Evolutionary conservation across 345 rosid genomes (phyloP), one percentile per base, ranked within the genome.

Genomic region (Turritis glabra): DNA sequence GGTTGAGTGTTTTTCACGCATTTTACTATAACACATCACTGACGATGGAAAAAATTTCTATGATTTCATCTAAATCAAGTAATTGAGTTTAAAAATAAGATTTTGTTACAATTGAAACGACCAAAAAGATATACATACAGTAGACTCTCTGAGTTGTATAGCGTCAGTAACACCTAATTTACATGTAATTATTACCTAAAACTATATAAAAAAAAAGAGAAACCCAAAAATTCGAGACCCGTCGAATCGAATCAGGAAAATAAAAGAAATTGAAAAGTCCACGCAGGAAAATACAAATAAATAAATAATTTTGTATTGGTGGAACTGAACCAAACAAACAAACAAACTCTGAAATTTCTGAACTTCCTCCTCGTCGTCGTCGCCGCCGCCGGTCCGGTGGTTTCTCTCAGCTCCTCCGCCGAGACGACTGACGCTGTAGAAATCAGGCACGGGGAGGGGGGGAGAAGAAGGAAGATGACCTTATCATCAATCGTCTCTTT

Each of bases 291-390:
- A 5, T 15, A 46, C 29, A 15, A 64, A 48, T 11, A 54, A 73
- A 44, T 23, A 22, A 65, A n/a, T 40, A 41, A 27, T 14, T 9
- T 5, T 7, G 70, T 67, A 68, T 53, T 69, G 55, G 65, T 62
- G 11, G 44, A 61, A 62, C 29, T 54, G 71, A 70, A 14, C 11
- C n/a, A 41, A 41, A 40, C 7, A 1, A 41, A 41, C 38, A 35
- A 76, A 71, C 76, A 70, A 77, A 64, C 63, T 71, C 76, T 43
- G 32, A 11, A 69, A 7, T 30, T 30, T 54, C 51, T 33, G 19
- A 52, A 51, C 43, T 12, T 50, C 19, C 53, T 60, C 71, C 50
- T 55, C 78, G 58, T 6, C 64, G 14, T 4, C 48, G 23, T 43
- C 74, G 50, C 18, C 15, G 30, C 35, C 74, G 55, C 67, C 76